A percentile compares a stretch with the other conserved stretches of the same genome.
Conservation (phyloP, 2,329 filamentous ascomycete genomes). For the Aureobasidium sp. region DNA sequence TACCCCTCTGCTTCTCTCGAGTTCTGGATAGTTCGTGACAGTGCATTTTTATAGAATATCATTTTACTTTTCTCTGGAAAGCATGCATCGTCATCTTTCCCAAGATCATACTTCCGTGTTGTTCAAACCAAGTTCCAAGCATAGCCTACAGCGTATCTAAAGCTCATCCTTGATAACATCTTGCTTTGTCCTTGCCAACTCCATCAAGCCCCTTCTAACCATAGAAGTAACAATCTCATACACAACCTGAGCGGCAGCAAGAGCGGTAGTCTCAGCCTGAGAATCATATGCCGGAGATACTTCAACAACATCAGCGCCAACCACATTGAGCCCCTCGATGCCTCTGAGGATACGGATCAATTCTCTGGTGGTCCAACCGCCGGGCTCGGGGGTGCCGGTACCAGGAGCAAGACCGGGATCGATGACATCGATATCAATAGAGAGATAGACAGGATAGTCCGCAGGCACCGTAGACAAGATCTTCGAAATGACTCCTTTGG, state of each 20-base stretch:
- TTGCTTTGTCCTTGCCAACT: conserved; percentile 10
- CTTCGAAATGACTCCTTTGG: conserved; percentile 58
- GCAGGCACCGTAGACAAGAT: conserved; percentile 68
- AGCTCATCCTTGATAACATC: conserved; percentile 9
- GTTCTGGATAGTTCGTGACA: too few species aligned
- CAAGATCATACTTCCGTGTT: background rate
- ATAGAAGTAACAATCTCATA: conserved; percentile 79
- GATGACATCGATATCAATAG: conserved; percentile 73
- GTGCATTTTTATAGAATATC: too few species aligned
- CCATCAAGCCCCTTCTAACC: conserved; percentile 42
- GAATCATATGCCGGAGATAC: conserved; percentile 81
- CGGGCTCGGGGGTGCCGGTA: conserved; percentile 83
- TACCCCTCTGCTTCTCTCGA: too few species aligned
- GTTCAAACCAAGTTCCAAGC: too few species aligned
- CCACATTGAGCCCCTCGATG: conserved; percentile 74
- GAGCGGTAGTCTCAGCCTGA: conserved; percentile 68
- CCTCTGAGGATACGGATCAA: conserved; percentile 76
- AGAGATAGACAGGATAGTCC: conserved; percentile 72
- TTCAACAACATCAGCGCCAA: conserved; percentile 87
- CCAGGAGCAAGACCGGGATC: conserved; percentile 62
- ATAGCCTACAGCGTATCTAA: background rate
- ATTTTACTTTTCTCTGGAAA: too few species aligned
- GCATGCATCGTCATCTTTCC: too few species aligned
- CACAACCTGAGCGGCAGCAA: conserved; percentile 76
- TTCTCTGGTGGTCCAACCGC: conserved; percentile 86